Evolutionary conservation across 257 asterid species (phyloP), one percentile per base, ranked within the genome.

Genomic region (Salvia rosmarinus): DNA sequence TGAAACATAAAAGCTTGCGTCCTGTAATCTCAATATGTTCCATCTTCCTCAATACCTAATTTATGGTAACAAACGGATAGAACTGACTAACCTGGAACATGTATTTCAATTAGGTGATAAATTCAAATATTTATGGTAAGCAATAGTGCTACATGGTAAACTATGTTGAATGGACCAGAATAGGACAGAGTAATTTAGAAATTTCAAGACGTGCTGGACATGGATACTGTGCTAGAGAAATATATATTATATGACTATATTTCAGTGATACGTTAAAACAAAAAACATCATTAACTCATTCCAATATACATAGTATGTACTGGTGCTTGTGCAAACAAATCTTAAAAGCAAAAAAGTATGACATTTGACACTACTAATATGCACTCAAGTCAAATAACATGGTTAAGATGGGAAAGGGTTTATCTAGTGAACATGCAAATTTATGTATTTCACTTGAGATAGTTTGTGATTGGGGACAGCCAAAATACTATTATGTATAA

Each of bases 361-460:
- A 14, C 61, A 32, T 49, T 49, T 73, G 25, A 11, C n/a, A 21
- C 19, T 37, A 46, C 14, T 23, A 16, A 3, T 42, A 16, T n/a
- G 62, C 35, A 25, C 19, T 9, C 23, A 39, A 21, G 20, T 43
- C 37, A 25, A 39, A 39, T 39, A 7, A 39, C 12, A 34, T 2
- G 2, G 35, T 55, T 57, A 23, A 23, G 56, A 20, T 40, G 16
- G 13, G 63, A 0, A 39, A 39, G 8, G 7, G 12, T 35, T 43
- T 58, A 19, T 11, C 30, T 23, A 28, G 44, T 44, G 8, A 60
- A 46, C 52, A 49, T 52, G 60, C 6, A 10, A 68, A 3, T 11
- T 8, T 68, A 50, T 68, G 32, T 17, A 40, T 47, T 28, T 25
- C 42, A 28, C 58, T 44, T 70, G 46, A 43, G 58, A 16, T 16